Evolutionary conservation across 2,329 filamentous ascomycete genomes (phyloP), one percentile per base, ranked within the genome.

Genomic region (Exserohilum turcica): DNA sequence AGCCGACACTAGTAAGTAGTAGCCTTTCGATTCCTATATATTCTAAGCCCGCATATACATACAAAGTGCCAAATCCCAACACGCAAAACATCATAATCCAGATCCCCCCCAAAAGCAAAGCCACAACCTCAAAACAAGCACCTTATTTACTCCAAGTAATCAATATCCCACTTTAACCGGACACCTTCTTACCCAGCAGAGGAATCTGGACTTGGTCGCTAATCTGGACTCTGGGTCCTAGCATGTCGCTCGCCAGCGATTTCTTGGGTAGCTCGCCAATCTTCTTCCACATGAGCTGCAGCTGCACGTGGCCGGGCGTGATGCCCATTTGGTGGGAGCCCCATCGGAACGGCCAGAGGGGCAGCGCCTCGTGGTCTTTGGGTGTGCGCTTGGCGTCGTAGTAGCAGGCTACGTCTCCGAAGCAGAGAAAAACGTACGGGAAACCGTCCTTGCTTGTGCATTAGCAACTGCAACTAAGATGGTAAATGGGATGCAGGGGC

Each of bases 271-370:
- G n/a, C 2, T 63, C 60, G 4, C 57, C 64, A 37, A 63, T 54
- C 54, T 66, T 65, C 12, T 68, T 47, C 71, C 71, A 74, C 55
- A 72, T 24, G 39, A 74, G 45, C 47, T 67, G 63, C 28, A 72
- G 18, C 58, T 63, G 55, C 0, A 71, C 43, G 37, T 74, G 71
- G 0, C 71, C 70, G 1, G 69, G 68, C 5, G 71, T 73, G 54
- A 74, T 72, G 8, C 64, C 71, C 31, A 59, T 38, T 43, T 74
- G 71, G 38, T 64, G 54, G 1, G 69, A 69, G 6, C 71, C 70
- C 68, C 68, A 74, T 13, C 60, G 65, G 29, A 54, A 73, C 37
- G 66, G 68, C 71, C 71, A 73, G 0, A 73, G 43, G 1, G 63
- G 48, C 3, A 64, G 45, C 7, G 37, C 48, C 15, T 70, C 64